These are phyloP conservation scores for Backusella psychrophila DNA, from an alignment of 192 early-diverging fungal species.

Conservation along the genomic window DNA sequence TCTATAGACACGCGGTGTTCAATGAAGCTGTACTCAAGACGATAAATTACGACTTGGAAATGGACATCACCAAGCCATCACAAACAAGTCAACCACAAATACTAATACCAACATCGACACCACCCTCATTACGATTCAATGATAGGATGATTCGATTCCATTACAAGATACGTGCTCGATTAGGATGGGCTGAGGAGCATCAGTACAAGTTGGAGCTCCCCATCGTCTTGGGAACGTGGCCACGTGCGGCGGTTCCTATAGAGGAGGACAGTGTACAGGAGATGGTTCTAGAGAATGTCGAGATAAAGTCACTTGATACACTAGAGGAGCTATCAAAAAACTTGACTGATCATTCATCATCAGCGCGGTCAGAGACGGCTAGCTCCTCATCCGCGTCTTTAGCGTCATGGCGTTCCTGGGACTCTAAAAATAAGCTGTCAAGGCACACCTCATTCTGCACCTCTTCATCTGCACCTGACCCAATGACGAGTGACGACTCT, in stretches of 20 bases:
- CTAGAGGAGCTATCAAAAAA: background rate
- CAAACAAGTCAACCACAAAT: conserved; percentile 8
- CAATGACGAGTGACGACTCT: background rate
- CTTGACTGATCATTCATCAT: background rate
- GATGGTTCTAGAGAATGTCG: background rate
- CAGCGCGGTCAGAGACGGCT: conserved; percentile 5
- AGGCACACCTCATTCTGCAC: conserved; percentile 28
- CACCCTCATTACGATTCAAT: conserved; percentile 22
- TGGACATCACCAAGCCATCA: conserved; percentile 13
- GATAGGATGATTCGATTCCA: conserved; percentile 21
- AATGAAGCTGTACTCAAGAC: conserved; percentile 4
- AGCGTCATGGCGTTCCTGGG: conserved; percentile 18
- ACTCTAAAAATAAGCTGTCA: conserved; percentile 11
- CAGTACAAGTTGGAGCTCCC: conserved; percentile 26
- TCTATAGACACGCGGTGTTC: conserved; percentile 2
- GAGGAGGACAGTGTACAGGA: conserved; percentile 35
- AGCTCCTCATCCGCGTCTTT: conserved; percentile 16
- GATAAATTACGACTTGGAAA: conserved; percentile 1
- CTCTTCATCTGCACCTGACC: conserved; percentile 12
- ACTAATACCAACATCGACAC: conserved; percentile 28
- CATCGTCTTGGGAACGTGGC: conserved; percentile 36
- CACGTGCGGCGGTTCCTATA: conserved; percentile 37
- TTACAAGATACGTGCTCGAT: conserved; percentile 25
- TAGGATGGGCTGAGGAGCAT: conserved; percentile 2
- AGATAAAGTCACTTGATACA: background rate